Evolutionary conservation across 805 yeast species (phyloP), one percentile per base, ranked within the genome.

Genomic region (Candida ulmi): DNA sequence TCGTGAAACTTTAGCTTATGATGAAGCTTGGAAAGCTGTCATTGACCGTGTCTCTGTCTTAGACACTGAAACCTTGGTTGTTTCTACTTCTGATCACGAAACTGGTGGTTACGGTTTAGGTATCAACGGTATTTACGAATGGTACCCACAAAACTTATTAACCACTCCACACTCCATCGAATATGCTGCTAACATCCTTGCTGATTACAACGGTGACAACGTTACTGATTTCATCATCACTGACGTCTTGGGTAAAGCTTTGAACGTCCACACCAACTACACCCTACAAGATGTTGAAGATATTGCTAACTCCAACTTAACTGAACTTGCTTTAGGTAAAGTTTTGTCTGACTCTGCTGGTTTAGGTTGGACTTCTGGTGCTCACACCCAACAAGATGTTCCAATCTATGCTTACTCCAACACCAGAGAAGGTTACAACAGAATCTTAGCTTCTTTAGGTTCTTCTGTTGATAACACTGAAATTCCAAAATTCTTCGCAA

Each of bases 351-450:
- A 62, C 13, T 74, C 93, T 41, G 86, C 96, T 0, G 83, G 84
- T 61, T 74, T 88, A 30, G 96, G 96, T 17, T 90, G 96, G 96
- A 73, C 95, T n/a, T 85, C 96, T 0, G 90, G 85, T 51, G 97
- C 96, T 24, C 98, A 90, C 61, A 80, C 95, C 12, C 96, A 95
- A 0, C 95, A 87, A 17, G 98, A 90, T 61, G 95, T 90, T 33
- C 88, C 90, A 55, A 79, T 90, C 36, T 90, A 87, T 58, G 95
- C 83, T 1, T 74, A 80, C 58, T 73, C 88, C 29, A 81, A 82
- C 52, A 76, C 74, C 17, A 67, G 69, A 38, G 58, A 63, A 16
- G 71, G 80, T 26, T 63, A 61, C 52, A 40, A 52, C 17, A 52
- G 68, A 47, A 51, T 72, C 16, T 52, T 66, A 42, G 57, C 70